A percentile compares a stretch with the other conserved stretches of the same genome.
Conservation (phyloP, 208 protist genomes). For the Trypanosoma conorhini region DNA sequence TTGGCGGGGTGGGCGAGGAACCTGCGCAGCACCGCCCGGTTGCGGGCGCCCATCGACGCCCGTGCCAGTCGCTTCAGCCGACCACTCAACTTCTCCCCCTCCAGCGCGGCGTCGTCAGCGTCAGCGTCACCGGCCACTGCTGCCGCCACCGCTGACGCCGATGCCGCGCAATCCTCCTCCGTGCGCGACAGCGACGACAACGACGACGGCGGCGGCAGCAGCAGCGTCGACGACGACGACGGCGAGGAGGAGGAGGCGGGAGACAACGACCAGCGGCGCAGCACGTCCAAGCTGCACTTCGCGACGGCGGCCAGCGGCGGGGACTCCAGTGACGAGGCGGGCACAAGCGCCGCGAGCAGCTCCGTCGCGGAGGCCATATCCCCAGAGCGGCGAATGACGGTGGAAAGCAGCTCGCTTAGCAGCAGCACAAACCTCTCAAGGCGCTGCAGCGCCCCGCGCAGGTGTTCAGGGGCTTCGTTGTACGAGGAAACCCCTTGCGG, state of each 20-base stretch:
- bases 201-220: neutral
- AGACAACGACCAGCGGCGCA: conserved; percentile 44
- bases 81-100: conserved; percentile 13
- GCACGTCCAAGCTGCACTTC: conserved; percentile 40
- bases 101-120: neutral
- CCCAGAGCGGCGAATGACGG: conserved; percentile 34
- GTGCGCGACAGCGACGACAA: too few species aligned
- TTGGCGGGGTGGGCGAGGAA: conserved; percentile 45
- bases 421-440: conserved; percentile 49
- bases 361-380: conserved; percentile 43
- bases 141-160: neutral
- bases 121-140: neutral
- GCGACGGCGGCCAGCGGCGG: conserved; percentile 42
- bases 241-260: too few species aligned
- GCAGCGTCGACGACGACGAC: neutral
- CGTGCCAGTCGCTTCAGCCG: conserved; percentile 42
- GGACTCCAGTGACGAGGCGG: conserved; percentile 40
- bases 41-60: conserved; percentile 49
- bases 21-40: conserved; percentile 38
- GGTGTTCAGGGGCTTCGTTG: conserved; percentile 7
- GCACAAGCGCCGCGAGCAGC: conserved; percentile 40
- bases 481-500: neutral
- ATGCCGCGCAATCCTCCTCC: neutral
- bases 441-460: conserved; percentile 33
- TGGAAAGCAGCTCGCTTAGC: conserved; percentile 40